A percentile compares a stretch with the other conserved stretches of the same genome.
phyloP scores from a whole-genome alignment of 345 rosid genomes.

The Acer yangbiense region DNA sequence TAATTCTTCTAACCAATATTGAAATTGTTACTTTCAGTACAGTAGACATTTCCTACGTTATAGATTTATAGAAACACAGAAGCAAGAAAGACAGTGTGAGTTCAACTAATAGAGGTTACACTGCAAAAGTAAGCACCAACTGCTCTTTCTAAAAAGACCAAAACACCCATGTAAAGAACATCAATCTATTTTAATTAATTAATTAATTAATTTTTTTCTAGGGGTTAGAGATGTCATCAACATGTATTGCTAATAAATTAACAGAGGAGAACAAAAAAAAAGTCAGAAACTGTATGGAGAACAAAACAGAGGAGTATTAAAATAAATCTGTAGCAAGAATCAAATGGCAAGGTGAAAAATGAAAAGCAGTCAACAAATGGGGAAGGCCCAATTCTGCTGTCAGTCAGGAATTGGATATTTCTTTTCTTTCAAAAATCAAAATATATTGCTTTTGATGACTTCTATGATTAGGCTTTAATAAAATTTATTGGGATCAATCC shows the following conservation, averaged over 20 bases:
- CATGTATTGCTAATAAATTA: background rate
- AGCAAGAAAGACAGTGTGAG: no score
- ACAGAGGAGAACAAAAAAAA: background rate
- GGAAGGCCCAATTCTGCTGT: constrained; percentile 34
- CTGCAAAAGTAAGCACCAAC: constrained; percentile 8
- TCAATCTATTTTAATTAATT: background rate
- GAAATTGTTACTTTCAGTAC: background rate
- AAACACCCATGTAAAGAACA: constrained; percentile 11
- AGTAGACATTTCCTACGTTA: no score
- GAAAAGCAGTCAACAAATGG: constrained; percentile 40
- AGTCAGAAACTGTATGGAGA: constrained; percentile 15
- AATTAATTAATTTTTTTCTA: background rate
- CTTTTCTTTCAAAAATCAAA: background rate
- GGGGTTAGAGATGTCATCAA: constrained; percentile 7
- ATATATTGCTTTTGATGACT: constrained; percentile 49
- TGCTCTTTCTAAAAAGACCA: background rate
- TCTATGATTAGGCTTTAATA: constrained; percentile 52
- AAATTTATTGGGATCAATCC: constrained; percentile 51
- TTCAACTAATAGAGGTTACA: constrained; percentile 17
- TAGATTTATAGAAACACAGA: no score
- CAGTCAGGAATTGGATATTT: constrained; percentile 32
- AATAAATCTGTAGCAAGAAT: constrained; percentile 14
- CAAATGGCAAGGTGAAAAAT: constrained; percentile 28
- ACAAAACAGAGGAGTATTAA: constrained; percentile 13
- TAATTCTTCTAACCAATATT: no score